Conservation (phyloP, 1,284 basidiomycete species). For the Boletus subluridellus region DNA sequence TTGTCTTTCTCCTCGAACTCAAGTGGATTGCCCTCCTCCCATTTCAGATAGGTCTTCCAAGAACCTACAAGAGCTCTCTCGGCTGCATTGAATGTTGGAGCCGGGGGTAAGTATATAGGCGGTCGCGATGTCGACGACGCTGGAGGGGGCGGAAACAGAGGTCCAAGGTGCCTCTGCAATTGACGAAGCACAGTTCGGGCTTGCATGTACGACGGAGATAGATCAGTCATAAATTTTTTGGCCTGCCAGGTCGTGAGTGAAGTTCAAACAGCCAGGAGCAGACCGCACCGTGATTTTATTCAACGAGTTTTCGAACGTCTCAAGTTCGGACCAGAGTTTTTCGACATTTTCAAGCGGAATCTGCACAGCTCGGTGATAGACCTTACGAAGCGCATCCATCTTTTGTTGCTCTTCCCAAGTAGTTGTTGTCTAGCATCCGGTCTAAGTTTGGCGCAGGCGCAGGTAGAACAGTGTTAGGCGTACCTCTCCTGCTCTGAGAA, state of each 20-base stretch:
- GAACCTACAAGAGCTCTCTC: constrained; percentile 76
- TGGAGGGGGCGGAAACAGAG: constrained; percentile 57
- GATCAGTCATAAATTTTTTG: constrained; percentile 89
- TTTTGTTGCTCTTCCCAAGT: constrained; percentile 97
- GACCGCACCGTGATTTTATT: constrained; percentile 79
- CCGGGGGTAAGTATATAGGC: constrained; percentile 63
- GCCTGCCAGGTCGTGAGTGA: constrained; percentile 47
- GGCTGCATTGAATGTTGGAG: constrained; percentile 68
- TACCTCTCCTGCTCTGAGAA: constrained; percentile 78
- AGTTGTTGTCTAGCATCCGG: constrained; percentile 51
- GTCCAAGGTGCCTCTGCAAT: constrained; percentile 68
- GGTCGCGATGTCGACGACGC: constrained; percentile 39
- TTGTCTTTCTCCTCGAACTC: constrained; percentile 88
- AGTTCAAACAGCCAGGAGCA: background rate
- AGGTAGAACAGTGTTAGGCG: constrained; percentile 23
- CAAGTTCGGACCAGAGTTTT: constrained; percentile 91
- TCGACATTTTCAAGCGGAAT: constrained; percentile 95
- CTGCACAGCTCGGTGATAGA: constrained; percentile 91
- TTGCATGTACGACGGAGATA: constrained; percentile 88
- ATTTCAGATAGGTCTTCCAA: constrained; percentile 92
- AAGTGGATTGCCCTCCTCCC: constrained; percentile 94
- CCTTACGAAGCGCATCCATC: constrained; percentile 88
- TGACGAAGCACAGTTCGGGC: constrained; percentile 87
- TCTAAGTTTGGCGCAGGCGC: constrained; percentile 7
- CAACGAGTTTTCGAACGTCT: constrained; percentile 86